These are phyloP conservation scores for Aegilops longissima DNA, from an alignment of 176 grass and related monocot species.

Conservation along the genomic window DNA sequence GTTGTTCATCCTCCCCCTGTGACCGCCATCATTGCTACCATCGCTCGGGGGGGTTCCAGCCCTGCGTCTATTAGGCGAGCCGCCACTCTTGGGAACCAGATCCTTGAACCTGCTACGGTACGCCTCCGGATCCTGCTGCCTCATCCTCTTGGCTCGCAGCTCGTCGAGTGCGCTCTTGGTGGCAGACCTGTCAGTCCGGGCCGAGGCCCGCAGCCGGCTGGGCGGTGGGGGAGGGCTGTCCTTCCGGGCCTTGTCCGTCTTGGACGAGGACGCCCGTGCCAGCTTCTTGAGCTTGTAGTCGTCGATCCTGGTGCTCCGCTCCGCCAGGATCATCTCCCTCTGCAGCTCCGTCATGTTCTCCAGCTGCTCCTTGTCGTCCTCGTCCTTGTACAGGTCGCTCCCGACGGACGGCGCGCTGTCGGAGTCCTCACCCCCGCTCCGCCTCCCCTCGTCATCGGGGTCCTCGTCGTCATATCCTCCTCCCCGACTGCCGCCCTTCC, in stretches of 20 bases:
- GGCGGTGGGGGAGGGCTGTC: constrained; percentile 62
- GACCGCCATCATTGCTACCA: constrained; percentile 53
- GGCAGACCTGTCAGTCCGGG: constrained; percentile 50
- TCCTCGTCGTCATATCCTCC: constrained; percentile 43
- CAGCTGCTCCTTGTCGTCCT: constrained; percentile 78
- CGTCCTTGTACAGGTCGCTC: constrained; percentile 93
- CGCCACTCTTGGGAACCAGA: constrained; percentile 21
- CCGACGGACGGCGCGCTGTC: constrained; percentile 78
- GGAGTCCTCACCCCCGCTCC: constrained; percentile 47
- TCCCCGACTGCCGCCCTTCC: constrained; percentile 31
- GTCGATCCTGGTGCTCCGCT: constrained; percentile 49
- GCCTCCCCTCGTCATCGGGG: constrained; percentile 25
- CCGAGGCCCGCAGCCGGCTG: constrained; percentile 38
- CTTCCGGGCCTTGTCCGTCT: constrained; percentile 53
- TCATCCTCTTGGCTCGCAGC: constrained; percentile 60
- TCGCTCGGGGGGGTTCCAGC: constrained; percentile 62
- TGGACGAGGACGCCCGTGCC: constrained; percentile 56
- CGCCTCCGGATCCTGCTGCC: constrained; percentile 58
- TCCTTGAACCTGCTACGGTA: constrained; percentile 56
- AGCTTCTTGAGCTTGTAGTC: constrained; percentile 82
- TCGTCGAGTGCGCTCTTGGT: constrained; percentile 64
- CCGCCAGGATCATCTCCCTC: constrained; percentile 71
- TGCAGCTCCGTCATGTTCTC: constrained; percentile 76
- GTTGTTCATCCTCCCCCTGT: constrained; percentile 47
- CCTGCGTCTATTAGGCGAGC: constrained; percentile 39